phyloP scores from a whole-genome alignment of 2,329 filamentous ascomycete genomes.

The Fonsecaea pugnacius region DNA sequence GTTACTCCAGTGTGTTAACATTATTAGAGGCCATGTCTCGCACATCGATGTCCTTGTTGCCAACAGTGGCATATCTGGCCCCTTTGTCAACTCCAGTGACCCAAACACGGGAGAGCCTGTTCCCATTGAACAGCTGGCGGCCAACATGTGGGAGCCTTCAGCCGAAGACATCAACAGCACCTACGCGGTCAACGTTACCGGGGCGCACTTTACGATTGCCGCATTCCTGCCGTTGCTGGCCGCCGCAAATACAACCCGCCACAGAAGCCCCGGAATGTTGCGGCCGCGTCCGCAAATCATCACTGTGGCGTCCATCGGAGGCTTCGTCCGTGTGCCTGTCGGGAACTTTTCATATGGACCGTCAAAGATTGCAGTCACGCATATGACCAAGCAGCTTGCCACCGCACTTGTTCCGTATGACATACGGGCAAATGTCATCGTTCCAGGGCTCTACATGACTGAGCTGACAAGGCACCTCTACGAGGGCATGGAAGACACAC shows the following conservation, averaged over 20 bases:
- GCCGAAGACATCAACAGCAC: slow-evolving; percentile 42
- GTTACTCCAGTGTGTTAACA: slow-evolving; percentile 43
- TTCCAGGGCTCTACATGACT: slow-evolving; percentile 61
- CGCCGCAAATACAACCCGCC: slow-evolving; percentile 47
- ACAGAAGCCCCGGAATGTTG: slow-evolving; percentile 37
- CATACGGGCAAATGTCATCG: slow-evolving; percentile 57
- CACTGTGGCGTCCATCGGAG: slow-evolving; percentile 54
- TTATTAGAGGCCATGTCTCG: slow-evolving; percentile 47
- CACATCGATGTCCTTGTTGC: slow-evolving; percentile 45
- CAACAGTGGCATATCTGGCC: slow-evolving; percentile 49
- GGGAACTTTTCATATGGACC: slow-evolving; percentile 50
- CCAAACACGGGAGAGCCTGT: slow-evolving; percentile 40
- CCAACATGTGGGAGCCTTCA: slow-evolving; percentile 42
- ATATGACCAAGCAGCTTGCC: slow-evolving; percentile 56
- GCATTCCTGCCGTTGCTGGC: slow-evolving; percentile 50
- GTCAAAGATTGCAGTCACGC: slow-evolving; percentile 52
- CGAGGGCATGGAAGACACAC: no score
- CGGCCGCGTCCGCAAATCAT: slow-evolving; percentile 50
- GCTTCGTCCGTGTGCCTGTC: slow-evolving; percentile 46
- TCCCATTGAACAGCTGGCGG: slow-evolving; percentile 42
- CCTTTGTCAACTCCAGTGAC: slow-evolving; percentile 39
- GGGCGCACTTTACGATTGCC: slow-evolving; percentile 44
- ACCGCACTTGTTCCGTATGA: slow-evolving; percentile 48
- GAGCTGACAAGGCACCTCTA: no score
- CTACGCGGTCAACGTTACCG: slow-evolving; percentile 45